Base-by-base conservation (phyloP, 352 stramenopile species). In the Paralagenidium karlingii region DNA sequence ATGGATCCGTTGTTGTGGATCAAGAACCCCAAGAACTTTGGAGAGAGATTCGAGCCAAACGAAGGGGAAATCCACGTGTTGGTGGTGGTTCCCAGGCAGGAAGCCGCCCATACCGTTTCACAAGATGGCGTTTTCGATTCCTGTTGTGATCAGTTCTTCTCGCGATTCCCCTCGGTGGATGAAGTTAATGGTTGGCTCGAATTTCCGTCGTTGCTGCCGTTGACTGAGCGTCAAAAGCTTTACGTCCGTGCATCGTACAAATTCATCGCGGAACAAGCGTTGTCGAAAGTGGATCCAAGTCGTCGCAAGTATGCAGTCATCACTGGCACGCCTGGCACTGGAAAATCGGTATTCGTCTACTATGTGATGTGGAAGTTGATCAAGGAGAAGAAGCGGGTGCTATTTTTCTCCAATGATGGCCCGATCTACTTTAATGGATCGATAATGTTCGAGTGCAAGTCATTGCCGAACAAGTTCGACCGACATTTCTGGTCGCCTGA, bases 361-460 rank as follows among this genome's bases (percentile, higher is more conserved):
- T 63, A 63, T 27, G 34, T 60, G n/a, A 51, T 60, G 49, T 60
- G 47, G 49, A 56, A 37, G 25, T 57, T 63, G 50, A 55, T 64
- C 38, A 47, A 57, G 43, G 40, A 45, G 3, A 51, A 52, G 46
- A 54, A 60, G 28, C 41, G 46, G 10, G 50, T 54, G 30, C 30
- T 64, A 27, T 34, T 60, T 44, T 15, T 60, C 8, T 24, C 27
- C 9, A 20, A 20, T 20, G 12, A 51, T 7, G 3, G 8, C 19
- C 1, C 24, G 0, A 43, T 61, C 8, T 65, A 65, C 53, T 61
- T 55, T 44, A 45, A 65, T 56, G 56, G 55, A 8, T 10, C 5
- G 13, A 56, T 32, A 20, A 46, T 52, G 18, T 41, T 22, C 11
- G n/a, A 47, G 1, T 55, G 25, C 28, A 11, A 32, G 18, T 6